These are phyloP conservation scores for Chaetomium cochliodes DNA, from an alignment of 495 filamentous ascomycete genomes.

Conservation along the genomic window DNA sequence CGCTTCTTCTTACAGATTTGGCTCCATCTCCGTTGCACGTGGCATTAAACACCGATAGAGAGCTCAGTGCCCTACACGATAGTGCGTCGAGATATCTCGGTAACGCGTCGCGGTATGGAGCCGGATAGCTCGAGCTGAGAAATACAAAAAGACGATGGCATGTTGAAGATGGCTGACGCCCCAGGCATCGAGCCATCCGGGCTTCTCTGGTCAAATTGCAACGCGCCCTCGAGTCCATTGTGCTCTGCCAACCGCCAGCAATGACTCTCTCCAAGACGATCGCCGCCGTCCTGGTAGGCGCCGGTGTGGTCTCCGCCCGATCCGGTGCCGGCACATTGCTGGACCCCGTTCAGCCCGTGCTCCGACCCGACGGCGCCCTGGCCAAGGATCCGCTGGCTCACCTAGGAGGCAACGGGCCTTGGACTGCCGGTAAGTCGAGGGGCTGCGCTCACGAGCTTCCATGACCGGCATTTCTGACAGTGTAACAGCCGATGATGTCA, in stretches of 20 bases:
- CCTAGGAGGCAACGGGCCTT: constrained; percentile 2
- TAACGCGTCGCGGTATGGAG: neutral
- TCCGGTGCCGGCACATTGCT: neutral
- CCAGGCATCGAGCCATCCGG: neutral
- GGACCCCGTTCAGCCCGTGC: constrained; percentile 1
- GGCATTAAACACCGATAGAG: neutral
- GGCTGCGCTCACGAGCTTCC: neutral
- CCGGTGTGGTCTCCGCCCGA: neutral
- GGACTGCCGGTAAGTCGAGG: neutral
- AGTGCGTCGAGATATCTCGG: neutral
- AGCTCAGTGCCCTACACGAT: neutral
- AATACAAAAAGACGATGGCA: neutral
- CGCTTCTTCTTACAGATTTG: constrained; percentile 1
- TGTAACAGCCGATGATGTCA: constrained; percentile 55
- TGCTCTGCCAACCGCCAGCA: neutral
- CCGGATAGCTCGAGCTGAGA: neutral
- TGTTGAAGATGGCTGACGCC: neutral
- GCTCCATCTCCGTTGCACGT: constrained; percentile 1
- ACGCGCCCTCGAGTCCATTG: neutral
- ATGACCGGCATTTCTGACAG: neutral
- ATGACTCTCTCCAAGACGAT: neutral
- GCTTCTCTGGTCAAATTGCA: neutral
- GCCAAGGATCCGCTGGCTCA: neutral
- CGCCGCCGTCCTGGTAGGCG: neutral
- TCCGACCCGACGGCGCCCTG: neutral